Conservation (phyloP, 2,329 filamentous ascomycete genomes). For the Colletotrichum caudatum region DNA sequence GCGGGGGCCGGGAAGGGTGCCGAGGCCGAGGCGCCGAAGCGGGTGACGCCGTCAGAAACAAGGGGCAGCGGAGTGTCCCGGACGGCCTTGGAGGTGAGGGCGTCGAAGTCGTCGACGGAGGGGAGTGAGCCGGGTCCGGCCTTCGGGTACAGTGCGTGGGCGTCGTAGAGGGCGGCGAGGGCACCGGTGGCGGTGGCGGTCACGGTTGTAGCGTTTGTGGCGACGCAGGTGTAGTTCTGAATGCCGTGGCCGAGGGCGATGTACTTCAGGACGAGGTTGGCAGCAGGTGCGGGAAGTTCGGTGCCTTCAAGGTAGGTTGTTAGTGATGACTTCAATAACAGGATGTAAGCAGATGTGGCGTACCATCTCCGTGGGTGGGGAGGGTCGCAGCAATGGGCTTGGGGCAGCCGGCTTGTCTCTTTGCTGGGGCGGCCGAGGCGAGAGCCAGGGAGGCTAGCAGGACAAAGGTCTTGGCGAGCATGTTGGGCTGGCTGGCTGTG, state of each 20-base stretch:
- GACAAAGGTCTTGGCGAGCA: slow-evolving; percentile 50
- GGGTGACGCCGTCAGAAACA: slow-evolving; percentile 55
- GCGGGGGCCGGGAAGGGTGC: slow-evolving; percentile 59
- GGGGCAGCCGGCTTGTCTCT: slow-evolving; percentile 35
- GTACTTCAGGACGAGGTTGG: slow-evolving; percentile 59
- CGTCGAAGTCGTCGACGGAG: slow-evolving; percentile 52
- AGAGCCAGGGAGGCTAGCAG: slow-evolving; percentile 52
- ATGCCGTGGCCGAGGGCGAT: slow-evolving; percentile 73
- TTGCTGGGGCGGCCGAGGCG: slow-evolving; percentile 48
- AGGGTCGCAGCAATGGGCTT: slow-evolving; percentile 50
- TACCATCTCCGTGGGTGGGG: slow-evolving; percentile 55
- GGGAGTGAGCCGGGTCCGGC: slow-evolving; percentile 54
- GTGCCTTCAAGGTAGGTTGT: slow-evolving; percentile 47
- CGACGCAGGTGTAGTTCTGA: slow-evolving; percentile 75
- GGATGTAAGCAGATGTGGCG: slow-evolving; percentile 44
- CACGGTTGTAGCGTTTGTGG: slow-evolving; percentile 45
- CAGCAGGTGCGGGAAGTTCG: slow-evolving; percentile 59
- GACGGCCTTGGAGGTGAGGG: slow-evolving; percentile 56
- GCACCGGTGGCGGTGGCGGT: slow-evolving; percentile 62
- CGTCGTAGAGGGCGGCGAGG: slow-evolving; percentile 71
- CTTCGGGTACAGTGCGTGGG: slow-evolving; percentile 63
- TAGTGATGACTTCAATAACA: slow-evolving; percentile 32
- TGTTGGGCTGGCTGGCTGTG: slow-evolving; percentile 22
- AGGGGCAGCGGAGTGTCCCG: slow-evolving; percentile 60
- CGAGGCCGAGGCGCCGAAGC: slow-evolving; percentile 57